A percentile compares a stretch with the other conserved stretches of the same genome.
These are phyloP conservation scores for Talaromyces sp. DNA, from an alignment of 2,329 filamentous ascomycete genomes.

Conservation along the genomic window DNA sequence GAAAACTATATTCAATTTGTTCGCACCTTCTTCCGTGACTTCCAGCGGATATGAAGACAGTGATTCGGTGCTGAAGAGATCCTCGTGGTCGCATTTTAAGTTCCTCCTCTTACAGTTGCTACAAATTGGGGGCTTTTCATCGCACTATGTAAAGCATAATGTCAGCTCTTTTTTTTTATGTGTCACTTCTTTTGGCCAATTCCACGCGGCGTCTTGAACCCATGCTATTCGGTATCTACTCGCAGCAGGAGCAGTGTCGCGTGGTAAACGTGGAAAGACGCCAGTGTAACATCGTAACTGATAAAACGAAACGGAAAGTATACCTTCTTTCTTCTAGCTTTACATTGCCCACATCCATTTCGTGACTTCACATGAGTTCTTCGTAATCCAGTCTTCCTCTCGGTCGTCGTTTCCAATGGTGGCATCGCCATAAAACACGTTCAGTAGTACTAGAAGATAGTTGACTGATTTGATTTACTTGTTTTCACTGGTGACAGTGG, in stretches of 20 bases:
- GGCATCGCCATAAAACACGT: not conserved
- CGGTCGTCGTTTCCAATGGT: not conserved
- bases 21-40: not conserved
- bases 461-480: not conserved
- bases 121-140: constrained; percentile 16
- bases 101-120: constrained; percentile 15
- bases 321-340: constrained; percentile 17
- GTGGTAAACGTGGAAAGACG: not conserved
- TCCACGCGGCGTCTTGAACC: not conserved
- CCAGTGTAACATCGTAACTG: not conserved
- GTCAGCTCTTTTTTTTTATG: not conserved
- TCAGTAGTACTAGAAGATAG: constrained; percentile 1
- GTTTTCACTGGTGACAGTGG: not conserved
- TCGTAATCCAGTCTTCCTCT: constrained; percentile 13
- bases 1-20: constrained; percentile 12
- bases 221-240: not conserved
- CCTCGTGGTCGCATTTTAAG: constrained; percentile 17
- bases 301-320: not conserved
- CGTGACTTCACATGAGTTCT: constrained; percentile 17
- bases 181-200: not conserved
- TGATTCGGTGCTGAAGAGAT: constrained; percentile 8
- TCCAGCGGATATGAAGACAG: not conserved
- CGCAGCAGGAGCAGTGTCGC: not conserved
- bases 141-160: constrained; percentile 12
- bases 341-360: constrained; percentile 17